A percentile compares a stretch with the other conserved stretches of the same genome.
These are phyloP conservation scores for Sclerotinia glacialis DNA, from an alignment of 2,329 filamentous ascomycete genomes.

Conservation along the genomic window DNA sequence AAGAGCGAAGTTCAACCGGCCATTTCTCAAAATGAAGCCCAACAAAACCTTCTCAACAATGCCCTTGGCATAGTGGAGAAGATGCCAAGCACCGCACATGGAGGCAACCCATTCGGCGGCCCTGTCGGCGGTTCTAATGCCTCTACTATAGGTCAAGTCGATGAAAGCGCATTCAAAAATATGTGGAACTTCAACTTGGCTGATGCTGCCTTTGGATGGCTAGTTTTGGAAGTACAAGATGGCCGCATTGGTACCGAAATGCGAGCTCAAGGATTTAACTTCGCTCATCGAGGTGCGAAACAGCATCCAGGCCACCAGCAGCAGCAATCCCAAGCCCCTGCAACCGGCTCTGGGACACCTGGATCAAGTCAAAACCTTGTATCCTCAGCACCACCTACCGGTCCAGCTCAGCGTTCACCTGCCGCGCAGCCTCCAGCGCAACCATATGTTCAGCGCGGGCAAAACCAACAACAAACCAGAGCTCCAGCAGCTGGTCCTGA, in stretches of 20 bases:
- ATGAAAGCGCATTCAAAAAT: slow-evolving; percentile 99
- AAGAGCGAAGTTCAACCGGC: slow-evolving; percentile 94
- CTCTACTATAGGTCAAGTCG: slow-evolving; percentile 77
- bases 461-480: slow-evolving; percentile 37
- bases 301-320: slow-evolving; percentile 49
- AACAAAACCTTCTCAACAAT: slow-evolving; percentile 87
- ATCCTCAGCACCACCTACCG: slow-evolving; percentile 37
- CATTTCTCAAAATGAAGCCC: slow-evolving; percentile 87
- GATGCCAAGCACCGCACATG: slow-evolving; percentile 93
- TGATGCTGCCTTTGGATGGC: slow-evolving; percentile 93
- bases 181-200: slow-evolving; percentile 99
- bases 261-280: slow-evolving; percentile 98
- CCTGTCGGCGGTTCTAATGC: slow-evolving; percentile 66
- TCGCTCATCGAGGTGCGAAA: slow-evolving; percentile 90
- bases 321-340: slow-evolving; percentile 35
- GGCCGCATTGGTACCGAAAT: slow-evolving; percentile 97
- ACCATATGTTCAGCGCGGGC: slow-evolving; percentile 34
- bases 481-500: slow-evolving; percentile 35
- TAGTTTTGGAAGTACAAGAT: slow-evolving; percentile 91
- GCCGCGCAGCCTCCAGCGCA: slow-evolving; percentile 32
- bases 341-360: slow-evolving; percentile 40
- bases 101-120: slow-evolving; percentile 94
- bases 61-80: slow-evolving; percentile 93
- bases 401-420: slow-evolving; percentile 36
- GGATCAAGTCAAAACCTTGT: slow-evolving; percentile 39